Conservation (phyloP, 192 early-diverging fungal species). For the Allomyces javanicus region DNA sequence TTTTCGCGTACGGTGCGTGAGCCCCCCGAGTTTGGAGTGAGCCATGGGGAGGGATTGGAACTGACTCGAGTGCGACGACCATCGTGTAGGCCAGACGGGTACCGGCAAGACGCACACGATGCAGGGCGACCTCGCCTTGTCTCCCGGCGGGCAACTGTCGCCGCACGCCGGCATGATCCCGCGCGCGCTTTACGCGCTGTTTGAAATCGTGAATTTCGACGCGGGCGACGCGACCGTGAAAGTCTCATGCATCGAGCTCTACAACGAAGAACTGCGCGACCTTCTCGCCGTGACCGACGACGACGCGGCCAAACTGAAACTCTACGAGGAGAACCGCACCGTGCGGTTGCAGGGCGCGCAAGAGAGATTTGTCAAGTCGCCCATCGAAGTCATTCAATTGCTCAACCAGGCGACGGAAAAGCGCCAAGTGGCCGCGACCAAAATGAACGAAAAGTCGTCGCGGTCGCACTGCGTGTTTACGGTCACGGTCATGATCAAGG, state of each 20-base stretch:
- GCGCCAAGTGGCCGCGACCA: constrained; percentile 62
- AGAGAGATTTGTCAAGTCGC: constrained; percentile 51
- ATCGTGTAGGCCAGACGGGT: constrained; percentile 44
- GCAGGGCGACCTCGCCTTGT: neutral
- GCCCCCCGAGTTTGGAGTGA: too few relatives aligned
- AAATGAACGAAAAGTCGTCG: constrained; percentile 52
- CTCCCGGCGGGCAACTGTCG: neutral
- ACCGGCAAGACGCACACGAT: constrained; percentile 64
- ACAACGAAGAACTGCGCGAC: constrained; percentile 91
- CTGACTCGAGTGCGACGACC: too few relatives aligned
- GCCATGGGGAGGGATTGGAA: too few relatives aligned
- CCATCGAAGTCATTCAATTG: constrained; percentile 48
- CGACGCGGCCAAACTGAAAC: constrained; percentile 38
- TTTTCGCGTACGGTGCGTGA: constrained; percentile 52
- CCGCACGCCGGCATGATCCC: constrained; percentile 74
- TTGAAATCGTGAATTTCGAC: constrained; percentile 21
- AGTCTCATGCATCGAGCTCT: constrained; percentile 79
- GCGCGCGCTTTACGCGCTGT: constrained; percentile 58
- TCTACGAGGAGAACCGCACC: constrained; percentile 38
- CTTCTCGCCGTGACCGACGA: constrained; percentile 42
- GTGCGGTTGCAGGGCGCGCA: constrained; percentile 68
- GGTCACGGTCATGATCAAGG: constrained; percentile 73
- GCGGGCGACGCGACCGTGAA: constrained; percentile 50
- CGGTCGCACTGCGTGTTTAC: constrained; percentile 87
- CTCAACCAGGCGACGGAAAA: constrained; percentile 52